A percentile compares a stretch with the other conserved stretches of the same genome.
These are phyloP conservation scores for Oryza brachyantha DNA, from an alignment of 176 grass and related monocot species.

Conservation along the genomic window DNA sequence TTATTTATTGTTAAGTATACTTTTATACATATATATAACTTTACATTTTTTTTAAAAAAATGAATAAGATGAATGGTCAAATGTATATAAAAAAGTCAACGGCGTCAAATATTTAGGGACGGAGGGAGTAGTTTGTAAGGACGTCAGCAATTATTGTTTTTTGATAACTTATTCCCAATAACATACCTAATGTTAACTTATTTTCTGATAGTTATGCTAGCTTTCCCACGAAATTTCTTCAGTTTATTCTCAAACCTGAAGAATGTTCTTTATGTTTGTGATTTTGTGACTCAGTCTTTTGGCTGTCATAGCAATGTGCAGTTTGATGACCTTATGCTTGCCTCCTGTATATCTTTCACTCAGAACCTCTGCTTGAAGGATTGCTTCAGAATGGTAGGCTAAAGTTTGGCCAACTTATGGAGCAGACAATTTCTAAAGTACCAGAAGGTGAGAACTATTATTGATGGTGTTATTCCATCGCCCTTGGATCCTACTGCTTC, in stretches of 20 bases:
- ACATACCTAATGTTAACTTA: background rate
- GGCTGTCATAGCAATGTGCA: background rate
- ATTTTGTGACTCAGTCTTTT: background rate
- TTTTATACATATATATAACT: too few species aligned
- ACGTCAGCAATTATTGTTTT: background rate
- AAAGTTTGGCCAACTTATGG: constrained; percentile 82
- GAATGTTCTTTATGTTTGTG: constrained; percentile 1
- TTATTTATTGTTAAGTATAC: too few species aligned
- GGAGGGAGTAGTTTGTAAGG: constrained; percentile 10
- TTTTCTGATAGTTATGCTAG: constrained; percentile 12
- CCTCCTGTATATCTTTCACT: constrained; percentile 49
- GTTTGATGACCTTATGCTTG: constrained; percentile 23
- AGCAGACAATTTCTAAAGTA: constrained; percentile 45
- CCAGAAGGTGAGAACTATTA: constrained; percentile 23
- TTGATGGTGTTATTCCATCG: constrained; percentile 18
- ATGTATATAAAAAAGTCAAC: too few species aligned
- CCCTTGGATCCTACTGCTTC: too few species aligned
- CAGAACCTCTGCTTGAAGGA: constrained; percentile 70
- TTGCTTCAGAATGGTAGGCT: constrained; percentile 87
- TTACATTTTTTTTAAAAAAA: too few species aligned
- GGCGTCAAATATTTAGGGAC: too few species aligned
- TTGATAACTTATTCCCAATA: background rate
- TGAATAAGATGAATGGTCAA: too few species aligned
- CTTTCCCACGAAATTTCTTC: background rate
- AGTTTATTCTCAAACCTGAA: background rate